Evolutionary conservation across 805 yeast species (phyloP).

Genomic region (Candida morakotiae): DNA sequence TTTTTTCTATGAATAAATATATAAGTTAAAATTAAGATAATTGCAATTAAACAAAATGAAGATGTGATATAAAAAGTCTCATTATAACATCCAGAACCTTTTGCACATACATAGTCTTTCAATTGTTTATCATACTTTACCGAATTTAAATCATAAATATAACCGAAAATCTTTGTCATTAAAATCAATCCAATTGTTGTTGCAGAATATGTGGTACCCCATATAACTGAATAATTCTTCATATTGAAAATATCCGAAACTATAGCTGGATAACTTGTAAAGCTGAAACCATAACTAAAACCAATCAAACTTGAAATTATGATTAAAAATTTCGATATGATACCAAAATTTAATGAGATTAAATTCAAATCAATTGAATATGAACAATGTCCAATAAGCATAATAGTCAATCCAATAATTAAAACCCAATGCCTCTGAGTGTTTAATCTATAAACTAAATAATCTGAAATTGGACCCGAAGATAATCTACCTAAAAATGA

Average conservation of each 20-base stretch:
- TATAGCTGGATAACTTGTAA: slow-evolving; percentile 31
- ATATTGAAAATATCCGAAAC: slow-evolving; percentile 29
- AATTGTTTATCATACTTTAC: slow-evolving; percentile 12
- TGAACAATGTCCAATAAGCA: slow-evolving; percentile 27
- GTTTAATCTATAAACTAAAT: slow-evolving; percentile 17
- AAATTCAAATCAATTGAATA: slow-evolving; percentile 13
- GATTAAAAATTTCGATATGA: slow-evolving; percentile 17
- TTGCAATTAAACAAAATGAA: slow-evolving; percentile 16
- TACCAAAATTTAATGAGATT: slow-evolving; percentile 10
- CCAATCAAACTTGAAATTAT: slow-evolving; percentile 26
- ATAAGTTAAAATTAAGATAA: slow-evolving; percentile 16
- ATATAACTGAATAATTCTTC: slow-evolving; percentile 28
- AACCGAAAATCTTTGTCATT: slow-evolving; percentile 29
- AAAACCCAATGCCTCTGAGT: slow-evolving; percentile 32
- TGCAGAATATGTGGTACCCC: slow-evolving; percentile 32
- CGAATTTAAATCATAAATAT: slow-evolving; percentile 24
- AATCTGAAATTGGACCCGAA: slow-evolving; percentile 30
- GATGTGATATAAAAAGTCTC: slow-evolving; percentile 24
- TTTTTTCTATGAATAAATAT: slow-evolving; percentile 12
- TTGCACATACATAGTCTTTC: slow-evolving; percentile 18
- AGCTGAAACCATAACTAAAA: slow-evolving; percentile 31
- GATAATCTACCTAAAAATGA: slow-evolving; percentile 29
- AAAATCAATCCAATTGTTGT: slow-evolving; percentile 28
- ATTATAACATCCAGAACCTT: slow-evolving; percentile 27
- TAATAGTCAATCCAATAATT: slow-evolving; percentile 21